phyloP scores from a whole-genome alignment of 345 rosid species.

The Cardamine occulta region DNA sequence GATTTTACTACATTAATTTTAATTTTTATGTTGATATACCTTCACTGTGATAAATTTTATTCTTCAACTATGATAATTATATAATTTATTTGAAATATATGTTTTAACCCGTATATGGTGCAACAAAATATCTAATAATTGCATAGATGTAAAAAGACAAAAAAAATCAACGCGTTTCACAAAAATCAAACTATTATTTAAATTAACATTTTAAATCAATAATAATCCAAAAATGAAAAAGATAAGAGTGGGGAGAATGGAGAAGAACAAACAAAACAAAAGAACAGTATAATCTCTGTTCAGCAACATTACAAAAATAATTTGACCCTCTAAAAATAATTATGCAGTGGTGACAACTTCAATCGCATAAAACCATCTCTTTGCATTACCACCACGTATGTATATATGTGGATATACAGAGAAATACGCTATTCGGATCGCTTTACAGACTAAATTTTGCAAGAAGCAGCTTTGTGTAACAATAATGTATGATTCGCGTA shows the following conservation, averaged over 20 bases:
- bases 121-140: neutral
- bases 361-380: conserved; percentile 1
- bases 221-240: neutral
- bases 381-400: conserved; percentile 23
- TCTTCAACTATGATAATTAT: neutral
- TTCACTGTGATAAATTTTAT: neutral
- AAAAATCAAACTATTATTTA: neutral
- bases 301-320: conserved; percentile 33
- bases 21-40: neutral
- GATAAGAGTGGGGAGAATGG: conserved; percentile 15
- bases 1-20: neutral
- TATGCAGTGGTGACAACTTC: conserved; percentile 26
- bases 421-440: conserved; percentile 10
- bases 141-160: neutral
- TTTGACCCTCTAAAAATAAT: conserved; percentile 30
- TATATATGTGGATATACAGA: conserved; percentile 13
- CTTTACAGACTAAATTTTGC: conserved; percentile 35
- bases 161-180: neutral
- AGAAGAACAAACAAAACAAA: conserved; percentile 16
- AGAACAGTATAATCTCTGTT: conserved; percentile 33
- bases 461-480: conserved; percentile 32
- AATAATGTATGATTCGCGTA: conserved; percentile 28
- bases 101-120: neutral
- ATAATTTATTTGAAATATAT: neutral
- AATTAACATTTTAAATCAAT: neutral